Conservation (phyloP, 306 rosid genomes). For the Pyrus pyrifolia region DNA sequence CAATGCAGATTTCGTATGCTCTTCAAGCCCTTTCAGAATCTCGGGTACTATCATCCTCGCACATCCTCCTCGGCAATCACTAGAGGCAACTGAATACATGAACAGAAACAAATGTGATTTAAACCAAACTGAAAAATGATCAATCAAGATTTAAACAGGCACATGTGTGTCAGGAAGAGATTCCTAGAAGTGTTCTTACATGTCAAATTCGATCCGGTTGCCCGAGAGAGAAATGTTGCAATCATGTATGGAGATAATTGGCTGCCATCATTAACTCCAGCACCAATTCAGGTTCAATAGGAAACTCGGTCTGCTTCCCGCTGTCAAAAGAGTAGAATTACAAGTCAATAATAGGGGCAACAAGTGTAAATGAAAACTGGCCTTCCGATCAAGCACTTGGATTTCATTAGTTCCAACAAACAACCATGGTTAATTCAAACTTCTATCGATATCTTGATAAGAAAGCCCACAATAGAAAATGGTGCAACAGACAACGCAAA, state of each 20-base stretch:
- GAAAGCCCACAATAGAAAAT: neutral
- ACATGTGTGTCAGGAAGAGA: neutral
- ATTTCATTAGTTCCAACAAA: neutral
- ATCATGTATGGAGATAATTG: conserved; percentile 81
- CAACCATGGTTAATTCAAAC: neutral
- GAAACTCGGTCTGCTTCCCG: conserved; percentile 87
- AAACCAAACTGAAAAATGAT: neutral
- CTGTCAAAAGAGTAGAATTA: conserved; percentile 29
- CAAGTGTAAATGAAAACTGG: neutral
- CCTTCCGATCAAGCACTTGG: neutral
- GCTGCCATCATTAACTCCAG: conserved; percentile 97
- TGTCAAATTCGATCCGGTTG: conserved; percentile 4
- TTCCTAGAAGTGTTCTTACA: conserved; percentile 17
- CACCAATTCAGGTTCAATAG: conserved; percentile 81
- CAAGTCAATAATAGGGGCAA: conserved; percentile 1
- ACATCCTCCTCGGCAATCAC: conserved; percentile 11
- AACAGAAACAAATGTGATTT: neutral
- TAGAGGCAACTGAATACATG: neutral
- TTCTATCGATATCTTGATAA: neutral
- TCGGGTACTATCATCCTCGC: conserved; percentile 22
- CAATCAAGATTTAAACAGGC: neutral
- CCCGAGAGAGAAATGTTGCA: conserved; percentile 12
- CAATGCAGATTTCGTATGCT: conserved; percentile 2
- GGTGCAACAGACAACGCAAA: neutral
- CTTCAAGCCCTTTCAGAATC: conserved; percentile 10